A percentile compares a stretch with the other conserved stretches of the same genome.
phyloP scores from a whole-genome alignment of 2,329 filamentous ascomycete species.

The Penicillium aurantiogriseum region DNA sequence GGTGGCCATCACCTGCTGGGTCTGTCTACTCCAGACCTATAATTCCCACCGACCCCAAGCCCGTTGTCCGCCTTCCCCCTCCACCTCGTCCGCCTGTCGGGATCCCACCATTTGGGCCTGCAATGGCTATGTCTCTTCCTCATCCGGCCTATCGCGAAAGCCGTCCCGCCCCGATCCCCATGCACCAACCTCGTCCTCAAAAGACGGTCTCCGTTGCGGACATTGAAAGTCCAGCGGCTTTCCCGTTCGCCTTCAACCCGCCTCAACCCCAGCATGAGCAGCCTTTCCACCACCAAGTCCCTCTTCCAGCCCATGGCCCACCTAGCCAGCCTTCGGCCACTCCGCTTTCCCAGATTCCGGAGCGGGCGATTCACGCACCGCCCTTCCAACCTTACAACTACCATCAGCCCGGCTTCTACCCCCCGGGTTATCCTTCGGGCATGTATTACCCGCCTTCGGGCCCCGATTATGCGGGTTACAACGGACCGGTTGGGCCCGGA shows the following conservation, averaged over 20 bases:
- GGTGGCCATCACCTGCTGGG: constrained; percentile 74
- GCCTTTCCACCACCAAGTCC: constrained; percentile 94
- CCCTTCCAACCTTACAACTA: constrained; percentile 79
- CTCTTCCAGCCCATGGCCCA: constrained; percentile 66
- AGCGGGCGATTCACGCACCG: constrained; percentile 84
- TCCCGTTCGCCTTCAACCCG: constrained; percentile 57
- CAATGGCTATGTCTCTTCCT: constrained; percentile 42
- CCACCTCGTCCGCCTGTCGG: constrained; percentile 40
- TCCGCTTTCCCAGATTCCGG: constrained; percentile 86
- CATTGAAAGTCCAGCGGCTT: constrained; percentile 76
- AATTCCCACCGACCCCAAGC: constrained; percentile 62
- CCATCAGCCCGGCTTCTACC: constrained; percentile 57
- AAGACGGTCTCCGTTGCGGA: constrained; percentile 91
- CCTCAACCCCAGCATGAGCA: constrained; percentile 70
- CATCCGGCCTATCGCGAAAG: constrained; percentile 60
- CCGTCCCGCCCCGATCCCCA: constrained; percentile 63
- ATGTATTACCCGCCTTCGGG: constrained; percentile 67
- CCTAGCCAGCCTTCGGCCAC: constrained; percentile 72
- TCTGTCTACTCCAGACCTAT: constrained; percentile 70
- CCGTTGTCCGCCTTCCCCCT: constrained; percentile 81
- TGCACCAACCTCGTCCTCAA: constrained; percentile 93
- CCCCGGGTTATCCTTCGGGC: constrained; percentile 56
- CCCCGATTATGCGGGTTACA: constrained; percentile 44
- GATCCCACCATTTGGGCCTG: constrained; percentile 24
- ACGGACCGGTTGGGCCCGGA: constrained; percentile 46